phyloP scores from a whole-genome alignment of 441 rosid genomes.

The Populus hybrid region DNA sequence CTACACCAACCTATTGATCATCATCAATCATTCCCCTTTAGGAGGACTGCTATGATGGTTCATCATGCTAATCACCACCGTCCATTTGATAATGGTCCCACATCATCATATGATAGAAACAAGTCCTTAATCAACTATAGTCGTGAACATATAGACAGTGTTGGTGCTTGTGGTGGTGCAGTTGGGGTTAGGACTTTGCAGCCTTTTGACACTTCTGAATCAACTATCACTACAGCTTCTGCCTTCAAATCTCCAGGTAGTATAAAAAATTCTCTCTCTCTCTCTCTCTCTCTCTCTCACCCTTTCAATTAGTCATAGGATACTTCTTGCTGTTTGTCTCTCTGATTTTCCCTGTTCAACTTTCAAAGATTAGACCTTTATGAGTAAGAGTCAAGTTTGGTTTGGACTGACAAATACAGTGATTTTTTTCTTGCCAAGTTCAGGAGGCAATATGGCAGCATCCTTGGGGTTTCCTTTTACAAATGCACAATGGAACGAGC shows the following conservation, averaged over 20 bases:
- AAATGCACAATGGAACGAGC: constrained; percentile 21
- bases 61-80: constrained; percentile 30
- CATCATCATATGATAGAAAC: constrained; percentile 2
- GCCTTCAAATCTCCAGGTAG: constrained; percentile 35
- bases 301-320: background rate
- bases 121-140: constrained; percentile 9
- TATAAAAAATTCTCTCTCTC: background rate
- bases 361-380: background rate
- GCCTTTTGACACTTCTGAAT: constrained; percentile 31
- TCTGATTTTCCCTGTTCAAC: background rate
- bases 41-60: constrained; percentile 29
- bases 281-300: no score
- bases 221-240: background rate
- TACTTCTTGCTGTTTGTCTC: background rate
- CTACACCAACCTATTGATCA: background rate
- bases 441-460: constrained; percentile 3
- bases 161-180: constrained; percentile 11
- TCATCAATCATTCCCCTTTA: constrained; percentile 7
- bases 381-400: background rate
- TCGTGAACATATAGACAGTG: constrained; percentile 13
- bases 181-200: constrained; percentile 17
- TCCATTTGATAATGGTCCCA: constrained; percentile 30
- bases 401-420: background rate
- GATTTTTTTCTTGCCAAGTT: background rate
- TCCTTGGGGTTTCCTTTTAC: constrained; percentile 14